Conservation (phyloP, 768 basidiomycete genomes). For the Boletus sensibilis region DNA sequence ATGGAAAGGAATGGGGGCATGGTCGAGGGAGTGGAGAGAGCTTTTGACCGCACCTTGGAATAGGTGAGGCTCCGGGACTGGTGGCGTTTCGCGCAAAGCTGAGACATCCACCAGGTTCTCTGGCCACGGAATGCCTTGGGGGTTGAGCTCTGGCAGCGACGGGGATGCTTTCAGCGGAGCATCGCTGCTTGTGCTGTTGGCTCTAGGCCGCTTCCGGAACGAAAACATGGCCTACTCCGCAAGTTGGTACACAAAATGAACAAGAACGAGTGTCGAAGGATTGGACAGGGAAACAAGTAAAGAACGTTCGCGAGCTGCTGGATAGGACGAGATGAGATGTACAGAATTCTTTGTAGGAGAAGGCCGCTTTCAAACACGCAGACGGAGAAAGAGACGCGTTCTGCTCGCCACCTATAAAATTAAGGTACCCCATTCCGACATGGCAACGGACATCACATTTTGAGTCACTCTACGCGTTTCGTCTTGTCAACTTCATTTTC, state of each 20-base stretch:
- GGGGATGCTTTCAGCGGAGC: constrained; percentile 68
- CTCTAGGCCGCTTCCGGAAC: constrained; percentile 62
- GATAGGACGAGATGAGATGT: constrained; percentile 14
- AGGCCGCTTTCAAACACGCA: constrained; percentile 15
- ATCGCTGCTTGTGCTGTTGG: constrained; percentile 40
- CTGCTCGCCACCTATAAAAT: constrained; percentile 13
- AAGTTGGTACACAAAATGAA: constrained; percentile 23
- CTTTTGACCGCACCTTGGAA: constrained; percentile 70
- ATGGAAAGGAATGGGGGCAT: constrained; percentile 70
- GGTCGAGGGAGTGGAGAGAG: constrained; percentile 55
- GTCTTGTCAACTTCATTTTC: constrained; percentile 20
- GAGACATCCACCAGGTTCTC: constrained; percentile 75
- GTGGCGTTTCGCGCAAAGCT: constrained; percentile 51
- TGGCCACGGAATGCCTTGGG: constrained; percentile 82
- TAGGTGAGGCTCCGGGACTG: constrained; percentile 34
- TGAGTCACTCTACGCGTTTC: not conserved
- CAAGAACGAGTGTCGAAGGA: constrained; percentile 25
- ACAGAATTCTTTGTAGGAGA: constrained; percentile 17
- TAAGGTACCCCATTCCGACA: constrained; percentile 21
- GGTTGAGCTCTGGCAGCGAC: constrained; percentile 73
- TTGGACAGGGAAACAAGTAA: constrained; percentile 26
- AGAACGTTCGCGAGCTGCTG: constrained; percentile 21
- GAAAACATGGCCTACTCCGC: constrained; percentile 57
- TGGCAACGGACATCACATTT: constrained; percentile 26
- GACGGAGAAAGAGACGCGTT: constrained; percentile 10